phyloP scores from a whole-genome alignment of 73 alveolate genomes.

The Paramecium caudatum region DNA sequence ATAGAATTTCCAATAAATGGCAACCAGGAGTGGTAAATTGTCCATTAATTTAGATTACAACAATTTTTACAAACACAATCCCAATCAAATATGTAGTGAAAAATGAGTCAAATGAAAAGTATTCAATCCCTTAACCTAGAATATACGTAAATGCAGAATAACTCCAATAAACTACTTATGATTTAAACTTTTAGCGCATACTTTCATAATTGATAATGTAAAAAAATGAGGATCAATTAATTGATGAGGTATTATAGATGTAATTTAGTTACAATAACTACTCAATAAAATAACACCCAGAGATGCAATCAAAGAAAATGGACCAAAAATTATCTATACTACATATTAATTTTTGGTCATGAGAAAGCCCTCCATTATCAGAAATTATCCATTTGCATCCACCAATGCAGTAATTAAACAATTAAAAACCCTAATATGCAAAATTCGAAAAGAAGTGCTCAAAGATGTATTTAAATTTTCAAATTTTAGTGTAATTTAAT shows the following conservation, averaged over 20 bases:
- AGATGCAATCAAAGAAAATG: constrained; percentile 3
- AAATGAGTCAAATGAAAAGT: background rate
- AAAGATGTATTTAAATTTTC: background rate
- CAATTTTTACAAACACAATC: background rate
- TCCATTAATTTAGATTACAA: background rate
- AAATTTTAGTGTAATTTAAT: background rate
- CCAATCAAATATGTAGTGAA: constrained; percentile 23
- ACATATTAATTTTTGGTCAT: constrained; percentile 2
- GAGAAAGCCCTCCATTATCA: constrained; percentile 31
- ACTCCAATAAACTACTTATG: background rate
- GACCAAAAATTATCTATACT: background rate
- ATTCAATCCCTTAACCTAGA: background rate
- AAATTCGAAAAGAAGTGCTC: background rate
- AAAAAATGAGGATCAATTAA: constrained; percentile 12
- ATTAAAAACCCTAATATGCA: background rate
- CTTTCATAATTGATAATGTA: constrained; percentile 18
- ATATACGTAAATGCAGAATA: background rate
- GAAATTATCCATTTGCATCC: constrained; percentile 15
- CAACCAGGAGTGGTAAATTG: background rate
- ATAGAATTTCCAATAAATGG: background rate
- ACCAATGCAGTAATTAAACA: background rate
- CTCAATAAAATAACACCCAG: background rate
- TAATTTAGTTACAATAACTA: background rate
- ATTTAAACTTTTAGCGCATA: background rate
- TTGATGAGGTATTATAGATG: background rate